Base-by-base conservation (phyloP, 2,329 filamentous ascomycete species). In the Harringtonia lauricola region DNA sequence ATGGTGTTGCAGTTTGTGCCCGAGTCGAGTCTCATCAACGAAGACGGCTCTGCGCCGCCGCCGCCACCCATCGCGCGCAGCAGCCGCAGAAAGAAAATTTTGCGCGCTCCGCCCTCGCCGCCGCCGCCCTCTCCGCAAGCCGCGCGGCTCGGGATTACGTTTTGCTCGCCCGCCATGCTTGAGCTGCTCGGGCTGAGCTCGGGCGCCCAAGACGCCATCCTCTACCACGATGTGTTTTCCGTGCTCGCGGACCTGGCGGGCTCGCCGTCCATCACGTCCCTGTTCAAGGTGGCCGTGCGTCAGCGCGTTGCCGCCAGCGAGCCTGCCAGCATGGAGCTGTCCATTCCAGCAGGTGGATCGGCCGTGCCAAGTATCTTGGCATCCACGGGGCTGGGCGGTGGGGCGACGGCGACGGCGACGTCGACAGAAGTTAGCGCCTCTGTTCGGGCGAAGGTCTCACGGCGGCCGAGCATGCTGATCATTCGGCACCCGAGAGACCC, bases 141-240 rank as follows among this genome's bases (percentile, higher is more conserved):
- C 53, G 15, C 42, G 2, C 56, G 57, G 26, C 56, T 71, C n/a
- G 57, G 58, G 43, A 63, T 76, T 28, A 56, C 64, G 8, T 71
- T 65, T 54, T 67, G 65, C 14, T 50, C 51, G 3, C 19, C 30
- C 1, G 42, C 48, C 1, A 64, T 72, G 39, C 59, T 70, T 1
- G 65, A 71, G 12, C 57, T 72, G 12, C 61, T 78, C 2, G 65
- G 66, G 13, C 58, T 72, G 3, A 58, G 57, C 15, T 53, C 59
- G 29, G 55, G 59, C 13, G 55, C 56, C 3, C 51, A 55, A 3
- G 58, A 61, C 2, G 56, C 60, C 2, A 59, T 70, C 15, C 54
- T 64, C 39, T 64, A 68, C 38, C 65, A 63, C 48, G 72, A 79
- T 47, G 62, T 77, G 13, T 79, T 79, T 53, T 63, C 67, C 34